Base-by-base conservation (phyloP, 768 basidiomycete species). In the Tulasnella sp. region DNA sequence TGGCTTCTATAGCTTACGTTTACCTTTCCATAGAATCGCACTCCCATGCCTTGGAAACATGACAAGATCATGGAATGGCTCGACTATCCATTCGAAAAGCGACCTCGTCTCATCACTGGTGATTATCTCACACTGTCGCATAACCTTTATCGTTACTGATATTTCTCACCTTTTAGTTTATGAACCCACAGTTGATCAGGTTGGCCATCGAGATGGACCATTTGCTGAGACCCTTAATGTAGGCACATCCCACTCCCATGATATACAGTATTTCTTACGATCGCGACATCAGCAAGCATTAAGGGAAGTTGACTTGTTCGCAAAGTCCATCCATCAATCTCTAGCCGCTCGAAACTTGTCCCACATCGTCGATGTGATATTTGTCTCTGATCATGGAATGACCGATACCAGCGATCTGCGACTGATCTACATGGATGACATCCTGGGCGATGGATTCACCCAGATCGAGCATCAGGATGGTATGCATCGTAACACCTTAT, bases 321-420 rank as follows among this genome's bases (percentile, higher is more conserved):
- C 86, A 3, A 75, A 72, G 51, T 69, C 80, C 49, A 66, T 95
- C 8, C 79, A 83, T 47, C 65, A 67, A 12, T 72, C 74, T 0
- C 67, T 95, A 31, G 69, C 70, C 41, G 69, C 70, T 3, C 77
- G 91, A 5, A 88, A 91, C 60, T 71, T 93, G 22, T 79, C 77
- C 1, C 75, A 83, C 40, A 83, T 92, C 16, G 80, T 90, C 10
- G 87, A 95, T 62, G 71, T 93, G 28, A 73, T 93, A 20, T 90
- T 92, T 58, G 89, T 95, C 56, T 83, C 81, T 55, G 86, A 88
- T 61, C 83, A 89, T 58, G 88, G 87, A n/a, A 91, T 89, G 85
- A 81, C 78, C 1, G 84, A 87, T 62, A 93, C 88, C n/a, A 78
- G 77, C 54, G 73, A 83, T 56, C 78, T 79, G 0, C 76, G 81